Evolutionary conservation across 228 moss, liverwort and hornwort species (phyloP).

Genomic region (Sphagnum fallax): DNA sequence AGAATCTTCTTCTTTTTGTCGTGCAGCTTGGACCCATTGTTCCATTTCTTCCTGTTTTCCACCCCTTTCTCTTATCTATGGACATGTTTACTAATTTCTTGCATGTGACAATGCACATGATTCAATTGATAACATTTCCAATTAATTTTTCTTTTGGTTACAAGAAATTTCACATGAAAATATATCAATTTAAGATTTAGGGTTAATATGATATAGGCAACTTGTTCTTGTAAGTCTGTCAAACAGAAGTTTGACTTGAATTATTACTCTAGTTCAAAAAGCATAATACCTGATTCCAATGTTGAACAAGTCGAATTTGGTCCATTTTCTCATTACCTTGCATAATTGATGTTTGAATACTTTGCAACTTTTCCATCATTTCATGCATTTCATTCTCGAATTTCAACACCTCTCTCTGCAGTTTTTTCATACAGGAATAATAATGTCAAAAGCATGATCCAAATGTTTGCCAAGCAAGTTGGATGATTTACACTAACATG

Average conservation of each 20-base stretch:
- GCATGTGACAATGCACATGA: no score
- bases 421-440: background rate
- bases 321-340: constrained; percentile 77
- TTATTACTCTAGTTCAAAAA: no score
- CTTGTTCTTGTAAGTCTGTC: no score
- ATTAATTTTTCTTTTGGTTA: no score
- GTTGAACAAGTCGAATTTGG: constrained; percentile 62
- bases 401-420: constrained; percentile 65
- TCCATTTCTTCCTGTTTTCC: constrained; percentile 77
- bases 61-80: background rate
- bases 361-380: constrained; percentile 45
- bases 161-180: no score
- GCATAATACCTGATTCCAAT: constrained; percentile 71
- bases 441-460: no score
- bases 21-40: constrained; percentile 73
- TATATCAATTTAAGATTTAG: no score
- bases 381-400: constrained; percentile 70
- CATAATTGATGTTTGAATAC: constrained; percentile 39
- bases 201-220: no score
- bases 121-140: background rate
- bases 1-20: constrained; percentile 86
- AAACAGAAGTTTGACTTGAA: no score
- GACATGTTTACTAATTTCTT: no score
- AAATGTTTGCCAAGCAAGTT: no score
- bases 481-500: no score